phyloP scores from a whole-genome alignment of 345 rosid genomes.

The Cardiospermum halicacabum region DNA sequence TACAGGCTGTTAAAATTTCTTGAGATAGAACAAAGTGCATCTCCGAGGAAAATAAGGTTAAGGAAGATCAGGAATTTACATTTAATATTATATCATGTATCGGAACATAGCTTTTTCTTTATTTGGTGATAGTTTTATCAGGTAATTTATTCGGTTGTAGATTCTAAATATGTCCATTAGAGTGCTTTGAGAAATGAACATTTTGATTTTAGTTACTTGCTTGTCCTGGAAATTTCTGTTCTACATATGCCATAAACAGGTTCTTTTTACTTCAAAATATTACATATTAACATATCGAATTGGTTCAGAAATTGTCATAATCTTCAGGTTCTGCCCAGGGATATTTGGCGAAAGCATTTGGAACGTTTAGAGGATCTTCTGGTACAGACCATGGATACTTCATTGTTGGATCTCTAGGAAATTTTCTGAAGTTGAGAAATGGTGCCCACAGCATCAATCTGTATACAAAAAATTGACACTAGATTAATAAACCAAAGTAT shows the following conservation, averaged over 20 bases:
- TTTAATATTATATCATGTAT: background rate
- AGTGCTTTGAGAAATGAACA: background rate
- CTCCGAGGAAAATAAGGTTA: conserved; percentile 14
- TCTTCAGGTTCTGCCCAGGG: conserved; percentile 87
- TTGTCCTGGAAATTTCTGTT: background rate
- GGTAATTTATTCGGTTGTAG: conserved; percentile 2
- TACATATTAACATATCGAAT: background rate
- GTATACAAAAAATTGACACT: conserved; percentile 15
- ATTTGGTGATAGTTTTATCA: too few relatives aligned
- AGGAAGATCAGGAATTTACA: conserved; percentile 2
- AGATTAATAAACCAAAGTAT: too few relatives aligned
- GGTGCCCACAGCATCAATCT: conserved; percentile 84
- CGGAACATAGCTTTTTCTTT: background rate
- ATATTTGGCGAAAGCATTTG: conserved; percentile 45
- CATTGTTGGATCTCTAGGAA: conserved; percentile 80
- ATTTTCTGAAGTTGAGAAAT: conserved; percentile 85
- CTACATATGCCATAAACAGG: too few relatives aligned
- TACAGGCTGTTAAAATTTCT: conserved; percentile 12
- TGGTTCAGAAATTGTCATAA: conserved; percentile 29
- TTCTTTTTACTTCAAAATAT: background rate
- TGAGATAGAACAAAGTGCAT: conserved; percentile 2
- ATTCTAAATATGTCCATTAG: conserved; percentile 3
- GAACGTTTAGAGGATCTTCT: conserved; percentile 52
- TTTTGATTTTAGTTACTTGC: background rate
- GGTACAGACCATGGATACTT: conserved; percentile 82